phyloP scores from a whole-genome alignment of 441 rosid genomes.

The Eruca vesicaria region DNA sequence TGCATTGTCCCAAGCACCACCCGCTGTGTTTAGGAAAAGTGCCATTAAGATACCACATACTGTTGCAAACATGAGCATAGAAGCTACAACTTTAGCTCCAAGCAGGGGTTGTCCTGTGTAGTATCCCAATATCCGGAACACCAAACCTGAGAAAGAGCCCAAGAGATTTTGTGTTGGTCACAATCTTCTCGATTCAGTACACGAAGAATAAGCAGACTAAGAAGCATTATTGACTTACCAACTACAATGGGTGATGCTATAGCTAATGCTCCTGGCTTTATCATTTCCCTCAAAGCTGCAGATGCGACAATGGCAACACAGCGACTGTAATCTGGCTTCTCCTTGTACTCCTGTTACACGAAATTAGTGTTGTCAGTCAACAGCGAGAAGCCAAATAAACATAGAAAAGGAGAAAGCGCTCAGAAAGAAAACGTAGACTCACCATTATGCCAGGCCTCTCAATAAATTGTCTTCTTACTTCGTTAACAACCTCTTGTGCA shows the following conservation, averaged over 20 bases:
- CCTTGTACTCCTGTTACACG: conserved; percentile 74
- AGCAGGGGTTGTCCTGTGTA: conserved; percentile 92
- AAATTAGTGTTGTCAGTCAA: conserved; percentile 9
- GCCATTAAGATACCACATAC: conserved; percentile 98
- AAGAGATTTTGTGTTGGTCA: conserved; percentile 19
- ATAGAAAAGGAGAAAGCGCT: conserved; percentile 3
- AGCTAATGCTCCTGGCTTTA: conserved; percentile 96
- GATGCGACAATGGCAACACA: conserved; percentile 99
- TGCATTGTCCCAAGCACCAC: conserved; percentile 99
- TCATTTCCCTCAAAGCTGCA: conserved; percentile 96
- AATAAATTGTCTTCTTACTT: conserved; percentile 97
- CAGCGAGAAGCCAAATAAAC: neutral
- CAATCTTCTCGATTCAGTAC: neutral
- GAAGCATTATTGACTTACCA: conserved; percentile 47
- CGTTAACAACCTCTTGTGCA: conserved; percentile 99
- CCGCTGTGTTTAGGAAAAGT: conserved; percentile 92
- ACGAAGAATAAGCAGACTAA: neutral
- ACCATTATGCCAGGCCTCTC: conserved; percentile 99
- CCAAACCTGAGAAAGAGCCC: conserved; percentile 58
- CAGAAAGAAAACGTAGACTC: conserved; percentile 23
- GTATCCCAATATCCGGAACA: conserved; percentile 83
- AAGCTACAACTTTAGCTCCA: conserved; percentile 95
- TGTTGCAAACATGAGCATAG: conserved; percentile 94
- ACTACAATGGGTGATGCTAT: conserved; percentile 77
- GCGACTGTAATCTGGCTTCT: conserved; percentile 96